Evolutionary conservation across 371 early-diverging fungal genomes (phyloP).

Genomic region (Mortierella sp.): DNA sequence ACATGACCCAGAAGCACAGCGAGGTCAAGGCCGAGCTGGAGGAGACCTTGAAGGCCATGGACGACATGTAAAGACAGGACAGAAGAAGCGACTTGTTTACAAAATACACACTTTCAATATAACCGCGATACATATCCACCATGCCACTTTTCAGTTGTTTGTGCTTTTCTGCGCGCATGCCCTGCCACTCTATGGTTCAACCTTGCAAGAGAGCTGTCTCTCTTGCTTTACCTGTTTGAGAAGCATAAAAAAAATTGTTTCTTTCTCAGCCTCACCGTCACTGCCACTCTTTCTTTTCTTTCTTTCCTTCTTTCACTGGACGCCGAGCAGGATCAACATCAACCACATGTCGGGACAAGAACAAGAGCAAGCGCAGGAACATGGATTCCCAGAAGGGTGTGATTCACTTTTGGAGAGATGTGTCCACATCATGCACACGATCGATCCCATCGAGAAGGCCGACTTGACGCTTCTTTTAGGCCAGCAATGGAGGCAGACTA

Average conservation of each 20-base stretch:
- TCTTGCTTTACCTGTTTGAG: background rate
- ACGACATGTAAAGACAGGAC: conserved; percentile 27
- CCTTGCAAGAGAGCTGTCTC: background rate
- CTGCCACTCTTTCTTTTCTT: conserved; percentile 7
- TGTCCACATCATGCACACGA: conserved; percentile 56
- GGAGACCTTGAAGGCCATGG: conserved; percentile 34
- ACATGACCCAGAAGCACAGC: conserved; percentile 14
- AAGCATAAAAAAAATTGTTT: background rate
- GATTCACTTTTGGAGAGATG: conserved; percentile 52
- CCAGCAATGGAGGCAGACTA: conserved; percentile 44
- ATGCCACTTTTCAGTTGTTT: background rate
- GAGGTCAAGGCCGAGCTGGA: conserved; percentile 40
- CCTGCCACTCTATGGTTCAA: too few species aligned
- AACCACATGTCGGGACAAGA: background rate
- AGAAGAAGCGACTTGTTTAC: background rate
- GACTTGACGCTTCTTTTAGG: conserved; percentile 53
- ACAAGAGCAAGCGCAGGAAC: conserved; percentile 5
- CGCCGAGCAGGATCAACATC: background rate
- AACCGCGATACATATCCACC: background rate
- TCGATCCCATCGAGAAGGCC: conserved; percentile 57
- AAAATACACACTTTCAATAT: background rate
- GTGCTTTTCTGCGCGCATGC: background rate
- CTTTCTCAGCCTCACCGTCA: background rate
- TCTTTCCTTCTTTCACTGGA: background rate
- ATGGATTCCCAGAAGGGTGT: conserved; percentile 45